phyloP scores from a whole-genome alignment of 192 early-diverging fungal species.

The Coemansia brasiliensis region DNA sequence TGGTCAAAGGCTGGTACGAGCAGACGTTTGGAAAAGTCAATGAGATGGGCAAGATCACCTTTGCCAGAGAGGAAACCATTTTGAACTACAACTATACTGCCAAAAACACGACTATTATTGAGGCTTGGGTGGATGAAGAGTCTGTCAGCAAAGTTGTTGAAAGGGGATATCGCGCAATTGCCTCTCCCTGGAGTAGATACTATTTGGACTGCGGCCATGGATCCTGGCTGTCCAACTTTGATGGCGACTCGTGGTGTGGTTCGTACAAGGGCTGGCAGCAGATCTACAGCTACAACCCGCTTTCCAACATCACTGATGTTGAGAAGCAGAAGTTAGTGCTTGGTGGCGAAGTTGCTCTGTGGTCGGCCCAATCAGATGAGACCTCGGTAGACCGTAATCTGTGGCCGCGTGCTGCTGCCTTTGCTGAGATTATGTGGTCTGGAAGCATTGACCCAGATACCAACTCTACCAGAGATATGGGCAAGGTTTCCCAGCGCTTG shows the following conservation, averaged over 20 bases:
- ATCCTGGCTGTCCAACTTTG: slow-evolving; percentile 68
- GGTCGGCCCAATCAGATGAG: slow-evolving; percentile 67
- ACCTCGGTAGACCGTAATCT: slow-evolving; percentile 61
- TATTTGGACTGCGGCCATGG: slow-evolving; percentile 76
- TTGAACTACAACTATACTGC: slow-evolving; percentile 56
- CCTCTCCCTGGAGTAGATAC: slow-evolving; percentile 62
- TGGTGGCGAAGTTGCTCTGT: slow-evolving; percentile 67
- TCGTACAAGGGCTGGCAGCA: slow-evolving; percentile 73
- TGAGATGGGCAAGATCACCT: slow-evolving; percentile 62
- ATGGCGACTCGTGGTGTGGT: slow-evolving; percentile 68
- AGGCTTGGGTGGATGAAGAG: slow-evolving; percentile 66
- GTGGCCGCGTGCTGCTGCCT: slow-evolving; percentile 71
- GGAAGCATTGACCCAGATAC: slow-evolving; percentile 57
- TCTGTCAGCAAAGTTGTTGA: slow-evolving; percentile 58
- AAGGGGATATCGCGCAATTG: slow-evolving; percentile 64
- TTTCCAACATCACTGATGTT: slow-evolving; percentile 56
- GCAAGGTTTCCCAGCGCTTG: slow-evolving; percentile 64
- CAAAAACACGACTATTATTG: slow-evolving; percentile 62
- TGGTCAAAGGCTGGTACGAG: slow-evolving; percentile 30
- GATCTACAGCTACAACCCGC: slow-evolving; percentile 65
- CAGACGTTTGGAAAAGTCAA: slow-evolving; percentile 53
- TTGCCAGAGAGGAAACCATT: slow-evolving; percentile 74
- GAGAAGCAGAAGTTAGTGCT: slow-evolving; percentile 62
- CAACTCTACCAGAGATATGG: slow-evolving; percentile 55
- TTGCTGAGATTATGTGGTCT: slow-evolving; percentile 71